Evolutionary conservation across 2,329 filamentous ascomycete species (phyloP), one percentile per base, ranked within the genome.

Genomic region (Diaporthe longicolla): DNA sequence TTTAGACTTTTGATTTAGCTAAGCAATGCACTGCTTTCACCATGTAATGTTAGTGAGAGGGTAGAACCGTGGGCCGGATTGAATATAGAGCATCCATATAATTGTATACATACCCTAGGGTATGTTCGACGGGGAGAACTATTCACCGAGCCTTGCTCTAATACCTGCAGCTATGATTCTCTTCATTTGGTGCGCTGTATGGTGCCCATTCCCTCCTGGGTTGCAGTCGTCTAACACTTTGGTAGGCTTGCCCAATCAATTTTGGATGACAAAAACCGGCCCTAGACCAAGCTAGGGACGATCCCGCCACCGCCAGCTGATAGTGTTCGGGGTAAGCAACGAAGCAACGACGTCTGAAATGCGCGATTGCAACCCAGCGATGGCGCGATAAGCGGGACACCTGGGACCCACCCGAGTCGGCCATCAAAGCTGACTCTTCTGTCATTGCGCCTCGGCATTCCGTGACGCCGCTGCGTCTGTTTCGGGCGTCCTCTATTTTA

Each of bases 371-470:
- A 63, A 63, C 69, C 69, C 57, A 24, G 69, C 69, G 69, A 71
- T 71, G 69, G 57, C 69, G 69, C 69, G 54, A 71, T 50, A 59
- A 59, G 69, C 69, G 45, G 55, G 69, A 63, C 69, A 43, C 24
- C 9, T 17, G 10, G 43, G 35, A 45, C 9, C 66, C 66, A 45
- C 52, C 52, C 24, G 9, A 48, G 52, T 17, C 52, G 21, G 37
- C 52, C 52, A 40, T 45, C 32, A 43, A 43, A 40, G n/a, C 17
- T 29, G 57, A 61, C 57, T 71, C 45, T 63, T 54, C 50, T 52
- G 35, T 63, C 69, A 43, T 40, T 54, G 4, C 9, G 37, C 59
- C 69, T 40, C 45, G 43, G 57, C 24, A 63, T 61, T 40, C 29
- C 55, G 35, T 29, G 32, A 40, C n/a, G 6, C 2, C 45, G 19